phyloP scores from a whole-genome alignment of 306 rosid genomes.

The Vicia sativa region DNA sequence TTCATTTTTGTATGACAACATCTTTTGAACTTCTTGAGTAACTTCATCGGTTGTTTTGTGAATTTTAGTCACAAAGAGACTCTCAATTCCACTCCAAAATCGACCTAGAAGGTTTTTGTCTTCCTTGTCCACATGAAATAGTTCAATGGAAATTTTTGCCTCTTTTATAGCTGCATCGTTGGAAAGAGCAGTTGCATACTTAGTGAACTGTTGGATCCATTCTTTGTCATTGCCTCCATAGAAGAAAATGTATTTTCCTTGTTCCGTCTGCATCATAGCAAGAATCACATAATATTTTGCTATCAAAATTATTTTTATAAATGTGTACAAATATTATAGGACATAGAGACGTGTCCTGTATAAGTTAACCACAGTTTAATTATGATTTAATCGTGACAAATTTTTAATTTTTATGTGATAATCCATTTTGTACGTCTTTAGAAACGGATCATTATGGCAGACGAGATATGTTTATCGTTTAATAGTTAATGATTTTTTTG shows the following conservation, averaged over 20 bases:
- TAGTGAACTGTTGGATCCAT: conserved; percentile 61
- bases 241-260: conserved; percentile 58
- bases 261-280: conserved; percentile 40
- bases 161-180: conserved; percentile 53
- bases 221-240: conserved; percentile 64
- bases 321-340: too few relatives aligned
- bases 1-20: conserved; percentile 71
- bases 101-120: conserved; percentile 39
- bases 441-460: too few relatives aligned
- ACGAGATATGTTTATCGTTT: too few relatives aligned
- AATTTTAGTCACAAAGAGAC: conserved; percentile 53
- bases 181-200: conserved; percentile 42
- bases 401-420: too few relatives aligned
- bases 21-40: conserved; percentile 59
- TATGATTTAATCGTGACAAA: too few relatives aligned
- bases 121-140: conserved; percentile 49
- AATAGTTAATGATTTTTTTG: too few relatives aligned
- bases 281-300: not conserved
- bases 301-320: too few relatives aligned
- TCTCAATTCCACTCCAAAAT: conserved; percentile 55
- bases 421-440: too few relatives aligned
- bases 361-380: too few relatives aligned
- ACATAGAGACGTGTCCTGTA: too few relatives aligned
- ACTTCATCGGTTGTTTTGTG: conserved; percentile 41
- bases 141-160: conserved; percentile 48